These are phyloP conservation scores for Yarrowia yakushimensis DNA, from an alignment of 805 yeast genomes.

Conservation along the genomic window DNA sequence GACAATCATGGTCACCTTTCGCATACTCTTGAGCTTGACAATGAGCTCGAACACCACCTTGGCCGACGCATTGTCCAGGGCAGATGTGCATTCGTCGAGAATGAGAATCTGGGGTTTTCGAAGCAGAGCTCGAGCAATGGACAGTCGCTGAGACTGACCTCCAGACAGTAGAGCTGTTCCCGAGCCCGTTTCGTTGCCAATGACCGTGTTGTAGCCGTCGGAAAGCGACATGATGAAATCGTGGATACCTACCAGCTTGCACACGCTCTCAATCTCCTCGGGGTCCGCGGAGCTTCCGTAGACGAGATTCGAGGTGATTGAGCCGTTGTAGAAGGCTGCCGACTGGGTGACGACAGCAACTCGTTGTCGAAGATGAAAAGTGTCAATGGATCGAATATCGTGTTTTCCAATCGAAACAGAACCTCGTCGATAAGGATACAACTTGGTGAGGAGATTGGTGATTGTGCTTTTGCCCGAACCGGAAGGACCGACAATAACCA, in stretches of 20 bases:
- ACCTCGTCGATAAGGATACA: slow-evolving; percentile 46
- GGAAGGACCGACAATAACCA: slow-evolving; percentile 78
- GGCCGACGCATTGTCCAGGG: slow-evolving; percentile 68
- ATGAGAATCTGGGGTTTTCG: slow-evolving; percentile 60
- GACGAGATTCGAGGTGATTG: slow-evolving; percentile 64
- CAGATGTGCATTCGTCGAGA: slow-evolving; percentile 87
- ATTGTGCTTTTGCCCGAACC: slow-evolving; percentile 93
- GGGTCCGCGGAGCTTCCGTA: slow-evolving; percentile 47
- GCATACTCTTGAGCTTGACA: slow-evolving; percentile 33
- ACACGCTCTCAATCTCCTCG: background rate
- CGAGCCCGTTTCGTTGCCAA: slow-evolving; percentile 47
- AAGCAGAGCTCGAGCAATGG: slow-evolving; percentile 77
- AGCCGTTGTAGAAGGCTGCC: slow-evolving; percentile 66
- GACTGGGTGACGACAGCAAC: slow-evolving; percentile 74
- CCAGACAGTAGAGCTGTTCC: slow-evolving; percentile 59
- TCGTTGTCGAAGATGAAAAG: slow-evolving; percentile 48
- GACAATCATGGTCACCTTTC: slow-evolving; percentile 51
- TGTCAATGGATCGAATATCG: slow-evolving; percentile 48
- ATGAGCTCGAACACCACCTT: slow-evolving; percentile 51
- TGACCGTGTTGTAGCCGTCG: slow-evolving; percentile 53
- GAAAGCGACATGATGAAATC: slow-evolving; percentile 56
- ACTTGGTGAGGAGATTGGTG: slow-evolving; percentile 50
- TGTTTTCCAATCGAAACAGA: slow-evolving; percentile 46
- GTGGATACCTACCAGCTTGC: slow-evolving; percentile 44
- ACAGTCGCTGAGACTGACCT: slow-evolving; percentile 84